Percentiles rank a stretch among this genome's conserved stretches.
These are phyloP conservation scores for Gypsophila paniculata DNA, from an alignment of 179 eudicot species.

Conservation along the genomic window DNA sequence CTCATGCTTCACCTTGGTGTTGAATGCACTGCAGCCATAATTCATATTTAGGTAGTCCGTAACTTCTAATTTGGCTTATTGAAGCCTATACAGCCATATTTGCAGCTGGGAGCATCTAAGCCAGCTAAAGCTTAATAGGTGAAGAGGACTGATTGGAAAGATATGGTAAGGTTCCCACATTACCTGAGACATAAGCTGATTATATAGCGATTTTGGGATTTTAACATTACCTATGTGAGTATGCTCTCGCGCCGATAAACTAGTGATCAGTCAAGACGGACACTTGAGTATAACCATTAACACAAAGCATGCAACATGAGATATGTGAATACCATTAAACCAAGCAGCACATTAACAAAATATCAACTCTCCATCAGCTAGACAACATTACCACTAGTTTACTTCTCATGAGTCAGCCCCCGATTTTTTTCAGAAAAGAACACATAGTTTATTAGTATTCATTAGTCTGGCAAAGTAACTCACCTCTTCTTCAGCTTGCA, in stretches of 20 bases:
- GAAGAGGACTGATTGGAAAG: no score
- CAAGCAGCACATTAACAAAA: neutral
- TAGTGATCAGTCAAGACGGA: neutral
- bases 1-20: constrained; percentile 1
- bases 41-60: no score
- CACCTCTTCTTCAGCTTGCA: constrained; percentile 96
- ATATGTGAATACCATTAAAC: no score
- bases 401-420: neutral
- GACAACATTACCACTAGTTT: neutral
- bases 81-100: neutral
- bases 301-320: neutral
- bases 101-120: neutral
- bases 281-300: neutral
- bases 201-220: neutral
- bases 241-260: neutral
- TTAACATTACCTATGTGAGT: neutral
- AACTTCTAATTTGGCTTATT: neutral
- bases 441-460: neutral
- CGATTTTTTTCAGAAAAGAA: neutral
- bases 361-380: neutral
- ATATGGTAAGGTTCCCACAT: neutral
- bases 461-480: constrained; percentile 21
- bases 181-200: neutral
- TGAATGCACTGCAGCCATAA: neutral
- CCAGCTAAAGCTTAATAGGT: neutral